Evolutionary conservation across 257 asterid genomes (phyloP).

Genomic region (Plantago elongata): DNA sequence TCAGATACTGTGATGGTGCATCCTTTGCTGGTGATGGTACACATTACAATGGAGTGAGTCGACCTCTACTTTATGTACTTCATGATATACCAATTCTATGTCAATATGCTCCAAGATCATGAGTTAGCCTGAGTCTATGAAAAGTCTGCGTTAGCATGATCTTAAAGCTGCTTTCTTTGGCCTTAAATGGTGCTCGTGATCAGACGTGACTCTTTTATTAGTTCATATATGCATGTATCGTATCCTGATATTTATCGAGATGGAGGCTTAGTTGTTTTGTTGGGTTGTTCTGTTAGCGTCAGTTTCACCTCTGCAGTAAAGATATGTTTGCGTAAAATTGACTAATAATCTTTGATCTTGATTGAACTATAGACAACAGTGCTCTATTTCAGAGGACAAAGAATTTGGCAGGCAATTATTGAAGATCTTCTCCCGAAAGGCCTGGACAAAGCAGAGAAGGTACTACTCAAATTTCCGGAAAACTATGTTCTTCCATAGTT

Average conservation of each 20-base stretch:
- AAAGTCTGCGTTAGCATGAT: no score
- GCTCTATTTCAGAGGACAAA: slow-evolving; percentile 93
- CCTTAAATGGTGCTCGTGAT: no score
- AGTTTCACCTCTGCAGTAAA: no score
- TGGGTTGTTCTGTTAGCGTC: no score
- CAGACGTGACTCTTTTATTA: no score
- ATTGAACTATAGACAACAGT: slow-evolving; percentile 63
- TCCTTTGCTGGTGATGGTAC: slow-evolving; percentile 81
- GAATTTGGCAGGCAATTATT: slow-evolving; percentile 81
- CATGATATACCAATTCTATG: not conserved
- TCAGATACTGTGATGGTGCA: slow-evolving; percentile 95
- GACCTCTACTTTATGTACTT: not conserved
- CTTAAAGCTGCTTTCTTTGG: no score
- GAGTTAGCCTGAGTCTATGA: not conserved
- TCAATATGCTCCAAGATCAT: not conserved
- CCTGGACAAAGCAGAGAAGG: slow-evolving; percentile 65
- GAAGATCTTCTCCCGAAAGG: slow-evolving; percentile 89
- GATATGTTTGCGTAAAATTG: slow-evolving; percentile 15
- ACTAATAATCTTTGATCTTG: slow-evolving; percentile 22
- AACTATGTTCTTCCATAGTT: not conserved
- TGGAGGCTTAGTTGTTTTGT: no score
- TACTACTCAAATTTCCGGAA: slow-evolving; percentile 9
- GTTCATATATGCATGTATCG: no score
- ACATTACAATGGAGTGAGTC: slow-evolving; percentile 65
- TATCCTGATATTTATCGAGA: no score